Base-by-base conservation (phyloP, 1,139 yeast species). In the Protomyces arabidopsidicola region DNA sequence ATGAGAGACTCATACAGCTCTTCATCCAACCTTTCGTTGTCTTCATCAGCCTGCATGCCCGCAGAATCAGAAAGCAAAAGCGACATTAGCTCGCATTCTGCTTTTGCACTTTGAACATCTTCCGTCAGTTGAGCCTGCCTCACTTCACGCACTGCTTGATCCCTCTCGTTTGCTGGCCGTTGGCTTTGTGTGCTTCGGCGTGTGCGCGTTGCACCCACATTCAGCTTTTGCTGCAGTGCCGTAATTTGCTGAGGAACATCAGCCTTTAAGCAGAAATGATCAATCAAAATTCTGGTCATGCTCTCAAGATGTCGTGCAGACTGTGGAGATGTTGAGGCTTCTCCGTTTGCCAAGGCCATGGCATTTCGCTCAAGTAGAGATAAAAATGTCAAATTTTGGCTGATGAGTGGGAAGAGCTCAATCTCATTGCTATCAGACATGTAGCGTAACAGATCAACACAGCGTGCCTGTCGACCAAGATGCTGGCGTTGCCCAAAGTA, bases 361-460 rank as follows among this genome's bases (percentile, higher is more conserved):
- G 53, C 56, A 42, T 51, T 58, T 24, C 20, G 39, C 31, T 58
- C 62, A n/a, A 58, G 42, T 14, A 42, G 52, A 22, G 39, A 36
- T 22, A 58, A 39, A 3, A 58, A 36, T 20, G 62, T 55, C 20
- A 51, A 51, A 10, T 50, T 55, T 22, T 38, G 56, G 27, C 20
- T 22, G 16, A 58, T 50, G 20, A 58, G 62, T 5, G 42, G 42
- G 34, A 39, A 52, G n/a, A 58, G 56, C 34, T 52, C 55, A 42
- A 39, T 52, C 27, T 58, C 56, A 20, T 39, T 45, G 34, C 53
- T 55, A 16, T 58, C 62, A 12, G 62, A 58, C 31, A 58, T 55
- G 52, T 58, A 58, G 24, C 62, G 62, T 31, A 58, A 20, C 22
- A 58, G 45, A 39, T 58, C 62, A 3, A 58, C 52, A 24, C 62